Evolutionary conservation across 2,329 filamentous ascomycete genomes (phyloP), one percentile per base, ranked within the genome.

Genomic region (Canariomyces notabilis): DNA sequence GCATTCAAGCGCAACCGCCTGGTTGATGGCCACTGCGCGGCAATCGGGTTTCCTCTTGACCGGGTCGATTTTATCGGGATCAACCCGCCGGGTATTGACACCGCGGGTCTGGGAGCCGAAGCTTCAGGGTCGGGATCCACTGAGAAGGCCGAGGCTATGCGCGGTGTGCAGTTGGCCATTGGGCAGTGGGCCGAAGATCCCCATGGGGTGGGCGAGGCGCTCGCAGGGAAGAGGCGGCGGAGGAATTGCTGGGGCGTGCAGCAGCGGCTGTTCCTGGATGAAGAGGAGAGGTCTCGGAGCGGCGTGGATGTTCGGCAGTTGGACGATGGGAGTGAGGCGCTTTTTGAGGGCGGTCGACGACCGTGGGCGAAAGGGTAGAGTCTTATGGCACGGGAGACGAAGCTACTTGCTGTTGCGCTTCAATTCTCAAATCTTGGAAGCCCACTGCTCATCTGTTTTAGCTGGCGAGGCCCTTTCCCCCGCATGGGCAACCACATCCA

Each of bases 1-100:
- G 77, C 67, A 5, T 89, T 89, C 65, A 89, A 89, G 63, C 68
- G 71, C 14, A 61, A 66, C 7, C 73, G 85, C 1, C 77, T 88
- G 19, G 64, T 83, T 40, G 73, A 82, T 22, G 72, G 76, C 2
- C 85, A 89, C 66, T 79, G 82, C 54, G 67, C 63, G 5, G 82
- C 83, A 12, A 68, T 88, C n/a, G 72, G 73, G 0, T 80, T 77
- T 42, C 71, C 75, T 0, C 48, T 66, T 1, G 57, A 67, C 0
- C 61, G 63, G 1, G 69, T 80, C 1, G 41, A 37, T 0, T 84
- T 80, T 44, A 55, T 84, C 6, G 85, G 84, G 0, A 76, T 87
- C 41, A 79, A 88, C 57, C 85, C 85, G 14, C 76, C 75, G 0
- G 66, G 68, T 1, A 67, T 75, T 61, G 54, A 56, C 1, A 57